A percentile compares a stretch with the other conserved stretches of the same genome.
Conservation (phyloP, 1,284 basidiomycete species). For the Puccinia coronata region DNA sequence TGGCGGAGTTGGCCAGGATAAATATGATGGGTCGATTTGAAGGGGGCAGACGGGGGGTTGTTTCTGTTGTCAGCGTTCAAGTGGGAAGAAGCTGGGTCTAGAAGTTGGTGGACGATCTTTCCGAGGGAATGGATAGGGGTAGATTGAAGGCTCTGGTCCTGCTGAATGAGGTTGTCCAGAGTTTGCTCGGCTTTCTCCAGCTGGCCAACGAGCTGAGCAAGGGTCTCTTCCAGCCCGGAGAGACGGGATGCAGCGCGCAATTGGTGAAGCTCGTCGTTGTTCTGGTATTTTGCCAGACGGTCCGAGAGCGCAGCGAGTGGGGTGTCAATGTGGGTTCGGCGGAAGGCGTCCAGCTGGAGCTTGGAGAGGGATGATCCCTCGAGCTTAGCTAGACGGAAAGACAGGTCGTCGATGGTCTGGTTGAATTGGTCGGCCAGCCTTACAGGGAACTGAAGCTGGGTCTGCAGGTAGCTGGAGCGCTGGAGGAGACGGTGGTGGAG, state of each 20-base stretch:
- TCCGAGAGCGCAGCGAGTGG: background rate
- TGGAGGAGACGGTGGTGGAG: conserved; percentile 7
- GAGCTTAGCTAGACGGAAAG: background rate
- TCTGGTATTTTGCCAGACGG: conserved; percentile 1
- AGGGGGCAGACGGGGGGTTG: background rate
- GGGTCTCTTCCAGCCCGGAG: conserved; percentile 1
- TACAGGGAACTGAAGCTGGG: conserved; percentile 22
- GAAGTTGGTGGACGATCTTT: conserved; percentile 4
- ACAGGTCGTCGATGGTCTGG: background rate
- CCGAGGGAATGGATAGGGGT: conserved; percentile 7
- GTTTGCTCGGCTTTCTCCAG: background rate
- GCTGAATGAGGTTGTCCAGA: background rate
- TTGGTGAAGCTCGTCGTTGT: conserved; percentile 1
- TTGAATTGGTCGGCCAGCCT: conserved; percentile 17
- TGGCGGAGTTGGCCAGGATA: background rate
- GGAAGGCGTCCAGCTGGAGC: background rate
- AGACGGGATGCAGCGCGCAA: background rate
- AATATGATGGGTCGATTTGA: background rate
- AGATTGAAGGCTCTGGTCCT: background rate
- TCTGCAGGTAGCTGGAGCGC: background rate
- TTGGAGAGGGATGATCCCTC: conserved; percentile 14
- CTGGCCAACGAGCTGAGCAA: background rate
- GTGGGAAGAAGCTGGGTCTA: background rate
- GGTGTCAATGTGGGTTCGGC: background rate
- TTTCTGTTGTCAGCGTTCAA: too few species aligned